Evolutionary conservation across 73 alveolate species (phyloP).

Genomic region (Stentor roeselii): DNA sequence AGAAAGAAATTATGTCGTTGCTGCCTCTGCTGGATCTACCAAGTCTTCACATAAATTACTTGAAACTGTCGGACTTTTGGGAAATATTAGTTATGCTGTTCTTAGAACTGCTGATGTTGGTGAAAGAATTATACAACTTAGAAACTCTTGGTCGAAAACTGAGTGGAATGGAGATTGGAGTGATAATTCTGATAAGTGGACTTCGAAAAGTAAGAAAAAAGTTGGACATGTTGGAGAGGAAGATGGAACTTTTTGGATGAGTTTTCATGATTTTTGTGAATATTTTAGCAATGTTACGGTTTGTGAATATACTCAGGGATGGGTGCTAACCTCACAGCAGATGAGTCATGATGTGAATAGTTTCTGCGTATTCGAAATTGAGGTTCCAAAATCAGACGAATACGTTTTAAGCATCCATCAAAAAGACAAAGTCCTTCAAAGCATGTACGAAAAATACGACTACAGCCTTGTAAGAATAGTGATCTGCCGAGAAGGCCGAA

Average conservation of each 20-base stretch:
- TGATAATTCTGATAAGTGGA: slow-evolving; percentile 82
- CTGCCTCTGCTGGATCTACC: slow-evolving; percentile 60
- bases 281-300: slow-evolving; percentile 64
- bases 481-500: background rate
- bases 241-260: slow-evolving; percentile 90
- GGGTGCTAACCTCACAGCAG: background rate
- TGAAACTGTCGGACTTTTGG: slow-evolving; percentile 64
- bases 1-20: slow-evolving; percentile 62
- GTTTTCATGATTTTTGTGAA: slow-evolving; percentile 74
- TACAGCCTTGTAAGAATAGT: slow-evolving; percentile 25
- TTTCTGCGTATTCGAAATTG: background rate
- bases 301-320: slow-evolving; percentile 50
- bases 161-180: slow-evolving; percentile 98
- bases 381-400: slow-evolving; percentile 12
- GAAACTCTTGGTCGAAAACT: slow-evolving; percentile 93
- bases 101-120: slow-evolving; percentile 51
- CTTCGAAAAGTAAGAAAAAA: slow-evolving; percentile 77
- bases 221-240: slow-evolving; percentile 52
- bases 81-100: slow-evolving; percentile 71
- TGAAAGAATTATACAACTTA: slow-evolving; percentile 73
- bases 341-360: slow-evolving; percentile 22
- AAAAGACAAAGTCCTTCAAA: slow-evolving; percentile 21
- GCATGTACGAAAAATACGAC: background rate
- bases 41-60: slow-evolving; percentile 39
- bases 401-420: slow-evolving; percentile 29